A percentile compares a stretch with the other conserved stretches of the same genome.
Evolutionary conservation across 2,329 filamentous ascomycete species (phyloP).

Genomic region (Fusarium miscanthi): DNA sequence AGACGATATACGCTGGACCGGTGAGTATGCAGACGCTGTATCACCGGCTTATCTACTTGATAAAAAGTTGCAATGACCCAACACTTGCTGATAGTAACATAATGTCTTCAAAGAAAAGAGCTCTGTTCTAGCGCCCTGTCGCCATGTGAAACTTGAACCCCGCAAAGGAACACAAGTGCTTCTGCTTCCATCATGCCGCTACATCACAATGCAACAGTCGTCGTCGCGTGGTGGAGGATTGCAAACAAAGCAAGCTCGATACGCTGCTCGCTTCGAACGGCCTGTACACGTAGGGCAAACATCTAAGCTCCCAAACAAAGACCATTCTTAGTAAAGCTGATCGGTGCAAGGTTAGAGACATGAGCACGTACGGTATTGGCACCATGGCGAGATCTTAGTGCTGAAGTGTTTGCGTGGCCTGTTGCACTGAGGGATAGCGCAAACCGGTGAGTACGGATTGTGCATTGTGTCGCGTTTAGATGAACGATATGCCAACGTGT

Average conservation of each 20-base stretch:
- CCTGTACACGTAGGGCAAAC: not conserved
- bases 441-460: not conserved
- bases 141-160: not conserved
- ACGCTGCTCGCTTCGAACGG: not conserved
- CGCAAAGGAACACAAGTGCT: not conserved
- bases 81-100: no score
- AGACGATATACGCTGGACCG: not conserved
- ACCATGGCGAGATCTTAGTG: not conserved
- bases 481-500: fast-evolving
- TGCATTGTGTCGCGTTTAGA: not conserved
- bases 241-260: not conserved
- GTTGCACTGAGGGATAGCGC: not conserved
- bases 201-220: not conserved
- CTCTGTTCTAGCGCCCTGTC: not conserved
- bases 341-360: no score
- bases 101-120: not conserved
- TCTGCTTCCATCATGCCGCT: not conserved
- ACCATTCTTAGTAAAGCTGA: not conserved
- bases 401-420: not conserved
- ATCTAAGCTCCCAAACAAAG: not conserved
- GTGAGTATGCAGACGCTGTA: no score
- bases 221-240: not conserved
- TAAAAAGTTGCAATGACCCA: not conserved
- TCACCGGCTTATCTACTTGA: no score
- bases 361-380: not conserved